These are phyloP conservation scores for Isatis tinctoria DNA, from an alignment of 345 rosid genomes.

Conservation along the genomic window DNA sequence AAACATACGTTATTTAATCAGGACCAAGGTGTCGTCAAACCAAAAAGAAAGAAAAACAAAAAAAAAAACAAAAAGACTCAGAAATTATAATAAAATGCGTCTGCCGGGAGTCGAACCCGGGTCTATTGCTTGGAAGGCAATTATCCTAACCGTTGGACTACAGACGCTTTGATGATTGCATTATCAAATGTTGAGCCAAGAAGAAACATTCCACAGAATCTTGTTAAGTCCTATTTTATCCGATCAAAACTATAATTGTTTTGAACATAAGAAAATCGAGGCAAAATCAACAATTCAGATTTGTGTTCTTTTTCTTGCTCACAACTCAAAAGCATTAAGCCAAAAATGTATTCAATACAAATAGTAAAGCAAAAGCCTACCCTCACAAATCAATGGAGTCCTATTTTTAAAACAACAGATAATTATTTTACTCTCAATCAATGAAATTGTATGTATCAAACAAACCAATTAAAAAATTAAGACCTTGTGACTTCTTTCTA, in stretches of 20 bases:
- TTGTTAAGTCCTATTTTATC: no score
- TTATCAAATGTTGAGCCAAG: no score
- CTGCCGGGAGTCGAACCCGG: conserved; percentile 94
- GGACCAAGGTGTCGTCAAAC: background rate
- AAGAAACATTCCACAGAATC: no score
- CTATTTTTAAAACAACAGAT: background rate
- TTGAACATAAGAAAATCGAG: no score
- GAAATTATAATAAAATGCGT: conserved; percentile 31
- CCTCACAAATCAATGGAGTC: background rate
- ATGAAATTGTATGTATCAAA: background rate
- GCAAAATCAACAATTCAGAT: background rate
- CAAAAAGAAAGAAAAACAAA: background rate
- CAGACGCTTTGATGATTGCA: conserved; percentile 21
- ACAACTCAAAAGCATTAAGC: background rate
- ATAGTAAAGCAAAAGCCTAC: background rate
- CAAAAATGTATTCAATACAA: background rate
- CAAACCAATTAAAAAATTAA: background rate
- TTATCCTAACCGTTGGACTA: conserved; percentile 63
- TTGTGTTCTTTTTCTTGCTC: background rate
- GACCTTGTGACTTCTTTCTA: background rate
- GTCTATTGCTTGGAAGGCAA: conserved; percentile 89
- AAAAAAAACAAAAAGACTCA: background rate
- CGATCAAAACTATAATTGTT: no score
- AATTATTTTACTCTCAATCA: no score
- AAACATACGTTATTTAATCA: background rate